These are phyloP conservation scores for Tardiomyces digboiensis DNA, from an alignment of 1,139 yeast genomes.

Conservation along the genomic window DNA sequence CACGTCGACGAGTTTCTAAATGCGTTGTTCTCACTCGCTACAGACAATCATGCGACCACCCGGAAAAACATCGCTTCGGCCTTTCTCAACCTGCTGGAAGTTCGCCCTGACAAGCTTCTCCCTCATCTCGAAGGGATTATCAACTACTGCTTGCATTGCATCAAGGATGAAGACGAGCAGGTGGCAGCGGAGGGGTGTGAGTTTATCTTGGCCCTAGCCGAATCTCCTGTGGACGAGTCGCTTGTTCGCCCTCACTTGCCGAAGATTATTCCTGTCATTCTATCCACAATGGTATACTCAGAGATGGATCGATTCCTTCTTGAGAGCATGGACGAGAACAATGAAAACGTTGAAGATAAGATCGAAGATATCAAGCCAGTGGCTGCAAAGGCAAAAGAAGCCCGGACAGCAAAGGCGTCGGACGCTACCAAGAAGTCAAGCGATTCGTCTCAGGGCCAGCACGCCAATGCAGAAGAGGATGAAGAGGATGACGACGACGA, in stretches of 20 bases:
- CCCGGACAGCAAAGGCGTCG: conserved; percentile 8
- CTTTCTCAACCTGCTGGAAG: conserved; percentile 63
- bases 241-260: conserved; percentile 40
- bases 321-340: conserved; percentile 50
- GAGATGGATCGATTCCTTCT: conserved; percentile 69
- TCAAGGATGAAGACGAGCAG: conserved; percentile 56
- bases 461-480: conserved; percentile 25
- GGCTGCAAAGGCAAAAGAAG: conserved; percentile 20
- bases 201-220: conserved; percentile 69
- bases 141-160: conserved; percentile 72
- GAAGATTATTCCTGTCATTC: conserved; percentile 60
- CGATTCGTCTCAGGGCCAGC: conserved; percentile 5
- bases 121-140: conserved; percentile 84
- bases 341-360: conserved; percentile 69
- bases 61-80: conserved; percentile 72
- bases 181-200: conserved; percentile 93
- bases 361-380: conserved; percentile 81
- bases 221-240: conserved; percentile 36
- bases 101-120: conserved; percentile 68
- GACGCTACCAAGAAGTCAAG: conserved; percentile 3
- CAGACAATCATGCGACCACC: conserved; percentile 49
- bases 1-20: conserved; percentile 58
- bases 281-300: conserved; percentile 80
- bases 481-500: conserved; percentile 54
- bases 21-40: conserved; percentile 50